These are phyloP conservation scores for Spathaspora hagerdaliae DNA, from an alignment of 805 yeast species.

Conservation along the genomic window DNA sequence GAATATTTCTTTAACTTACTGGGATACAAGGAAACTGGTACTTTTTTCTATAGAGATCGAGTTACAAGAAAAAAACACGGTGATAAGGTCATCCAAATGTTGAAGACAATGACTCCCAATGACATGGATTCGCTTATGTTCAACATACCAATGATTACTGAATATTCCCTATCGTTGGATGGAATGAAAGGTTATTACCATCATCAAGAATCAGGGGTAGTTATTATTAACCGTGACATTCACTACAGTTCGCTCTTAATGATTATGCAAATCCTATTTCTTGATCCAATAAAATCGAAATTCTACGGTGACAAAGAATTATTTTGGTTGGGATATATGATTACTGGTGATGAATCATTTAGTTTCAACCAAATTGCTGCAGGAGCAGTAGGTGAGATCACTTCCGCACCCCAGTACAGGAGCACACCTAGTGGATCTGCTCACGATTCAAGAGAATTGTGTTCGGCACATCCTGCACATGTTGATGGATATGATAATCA, in stretches of 20 bases:
- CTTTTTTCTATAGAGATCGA: slow-evolving; percentile 29
- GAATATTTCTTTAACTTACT: slow-evolving; percentile 23
- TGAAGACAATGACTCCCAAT: no score
- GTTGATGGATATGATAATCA: slow-evolving; percentile 24
- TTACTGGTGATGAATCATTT: slow-evolving; percentile 23
- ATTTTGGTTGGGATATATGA: slow-evolving; percentile 28
- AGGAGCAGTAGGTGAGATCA: slow-evolving; percentile 17
- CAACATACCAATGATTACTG: slow-evolving; percentile 29
- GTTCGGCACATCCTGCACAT: slow-evolving; percentile 44
- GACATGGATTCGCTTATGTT: no score
- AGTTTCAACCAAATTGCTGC: slow-evolving; percentile 19
- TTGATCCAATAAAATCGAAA: slow-evolving; percentile 12
- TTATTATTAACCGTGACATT: slow-evolving; percentile 17
- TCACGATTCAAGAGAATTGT: slow-evolving; percentile 31
- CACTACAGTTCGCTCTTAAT: slow-evolving; percentile 24
- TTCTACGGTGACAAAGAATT: slow-evolving; percentile 28
- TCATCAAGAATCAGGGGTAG: slow-evolving; percentile 30
- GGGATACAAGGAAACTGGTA: slow-evolving; percentile 29
- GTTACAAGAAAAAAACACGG: no score
- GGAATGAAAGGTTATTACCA: no score
- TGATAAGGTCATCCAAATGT: no score
- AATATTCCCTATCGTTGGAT: slow-evolving; percentile 31
- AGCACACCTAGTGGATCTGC: slow-evolving; percentile 8
- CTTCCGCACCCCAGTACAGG: slow-evolving; percentile 15
- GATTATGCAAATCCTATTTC: slow-evolving; percentile 25